Base-by-base conservation (phyloP, 805 yeast genomes). In the Torulaspora delbrueckii region DNA sequence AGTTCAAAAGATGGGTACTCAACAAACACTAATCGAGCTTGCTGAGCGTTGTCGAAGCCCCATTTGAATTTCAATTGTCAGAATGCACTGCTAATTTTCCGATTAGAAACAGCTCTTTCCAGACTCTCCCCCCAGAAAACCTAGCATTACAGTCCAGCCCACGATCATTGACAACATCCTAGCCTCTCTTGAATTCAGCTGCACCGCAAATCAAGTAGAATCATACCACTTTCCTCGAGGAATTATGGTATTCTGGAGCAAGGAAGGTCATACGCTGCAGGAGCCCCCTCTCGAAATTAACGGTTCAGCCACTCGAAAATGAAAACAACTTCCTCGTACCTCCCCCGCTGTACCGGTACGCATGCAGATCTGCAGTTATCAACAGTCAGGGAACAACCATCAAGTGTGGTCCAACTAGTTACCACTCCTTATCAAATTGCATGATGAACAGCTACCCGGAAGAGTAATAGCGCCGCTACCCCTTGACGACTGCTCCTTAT, bases 381-480 rank as follows among this genome's bases (percentile, higher is more conserved):
- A 19, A 19, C 22, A 19, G 22, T 19, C 3, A 19, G 6, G 22
- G 22, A 19, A 19, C 22, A 19, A 23, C 26, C 27, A 36, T 9
- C 31, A 10, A 37, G 3, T 14, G 23, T 37, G 22, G 40, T 25
- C 10, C 40, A 26, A 25, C 40, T 7, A 37, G 40, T 19, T 19
- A 14, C 18, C 12, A 5, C 19, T 31, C 31, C 40, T 37, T 37
- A 37, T 30, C 28, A n/a, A 28, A 22, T n/a, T 25, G 35, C 42
- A 38, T 39, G 42, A 39, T 39, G 19, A 9, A 28, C 10, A 13
- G 42, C 35, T 30, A 39, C 42, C 42, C 42, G 42, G 42, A 39
- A 39, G 42, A 38, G 19, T 30, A 39, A 30, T 12, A 28, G 42
- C 42, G 42, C 25, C 42, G 34, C 34, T 9, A 38, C 42, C 42